Base-by-base conservation (phyloP, 2,329 filamentous ascomycete genomes). In the Thelonectria rubi region DNA sequence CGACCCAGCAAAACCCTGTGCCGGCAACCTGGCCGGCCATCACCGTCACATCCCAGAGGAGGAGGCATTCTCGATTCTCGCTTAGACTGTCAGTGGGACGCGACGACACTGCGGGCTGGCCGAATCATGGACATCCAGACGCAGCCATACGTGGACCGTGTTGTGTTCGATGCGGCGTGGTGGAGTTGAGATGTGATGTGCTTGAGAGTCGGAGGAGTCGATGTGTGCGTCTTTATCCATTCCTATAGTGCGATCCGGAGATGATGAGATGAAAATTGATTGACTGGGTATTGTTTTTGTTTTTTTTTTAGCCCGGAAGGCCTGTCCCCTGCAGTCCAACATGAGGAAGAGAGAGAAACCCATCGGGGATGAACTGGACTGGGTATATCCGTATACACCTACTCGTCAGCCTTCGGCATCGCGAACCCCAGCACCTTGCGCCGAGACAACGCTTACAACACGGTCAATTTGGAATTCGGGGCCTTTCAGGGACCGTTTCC, bases 141-240 rank as follows among this genome's bases (percentile, higher is more conserved):
- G 45, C 26, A 20, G 30, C 46, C 55, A 15, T 11, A 30, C 26
- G 58, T 60, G 53, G 58, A 52, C 20, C 40, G 42, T 32, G 52
- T 39, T 52, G 40, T 53, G 40, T 40, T 60, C 47, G 42, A 50
- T 55, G 37, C 52, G 37, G 34, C 40, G 32, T 20, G 20, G 46
- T 40, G 52, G 58, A 52, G 40, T 55, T 51, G 58, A 54, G 32
- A 55, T 55, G 58, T 55, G 52, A 60, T 42, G 40, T 55, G 47
- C 46, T 55, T 11, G n/a, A 46, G 39, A 60, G 45, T 34, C 51
- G 14, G 18, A 30, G 51, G 43, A 40, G 51, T 39, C 30, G 30
- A 40, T 45, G 39, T 32, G 30, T 45, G 37, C 20, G 4, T 20
- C 32, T 26, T 21, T n/a, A 60, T 53, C 21, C 43, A 45, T 52